Base-by-base conservation (phyloP, 768 basidiomycete species). In the Trametes gibbosa region DNA sequence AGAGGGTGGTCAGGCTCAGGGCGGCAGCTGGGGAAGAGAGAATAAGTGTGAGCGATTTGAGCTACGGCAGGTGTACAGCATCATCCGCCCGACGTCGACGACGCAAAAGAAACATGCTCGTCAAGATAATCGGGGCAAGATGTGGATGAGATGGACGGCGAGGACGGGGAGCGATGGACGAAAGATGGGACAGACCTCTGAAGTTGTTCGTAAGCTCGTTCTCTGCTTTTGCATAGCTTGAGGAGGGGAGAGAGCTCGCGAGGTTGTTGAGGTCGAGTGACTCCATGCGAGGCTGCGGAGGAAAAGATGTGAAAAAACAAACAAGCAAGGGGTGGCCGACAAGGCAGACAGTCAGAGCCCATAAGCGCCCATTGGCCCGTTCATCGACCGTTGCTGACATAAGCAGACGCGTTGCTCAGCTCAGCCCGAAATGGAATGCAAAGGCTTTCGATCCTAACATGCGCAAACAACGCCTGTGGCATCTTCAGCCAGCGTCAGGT, bases 161-260 rank as follows among this genome's bases (percentile, higher is more conserved):
- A 47, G 39, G 68, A 62, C 43, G 61, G 63, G 62, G 21, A 47
- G 21, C 34, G 21, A 40, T 49, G 53, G 42, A 40, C n/a, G 40
- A 39, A 21, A 23, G 37, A 14, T 37, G 32, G 42, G 40, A 59
- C 59, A 13, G 53, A 90, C 90, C 88, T 83, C 86, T 86, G 71
- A 92, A 92, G 66, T 92, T 89, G 70, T 90, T 87, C 9, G 86
- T 74, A 0, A 93, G 78, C 27, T 91, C 89, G 61, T 87, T 88
- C 76, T 92, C 91, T 24, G 89, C 87, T 68, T 87, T 89, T 68
- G 87, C 89, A 35, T 81, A 74, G 65, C 84, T 85, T 4, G 85
- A 81, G 6, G 73, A 80, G 0, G 89, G 90, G 5, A 92, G 80
- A 0, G 90, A 90, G 70, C 73, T 89, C 27, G 82, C 90, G 53